Conservation (phyloP, 2,329 filamentous ascomycete genomes). For the Cercospora canescens region DNA sequence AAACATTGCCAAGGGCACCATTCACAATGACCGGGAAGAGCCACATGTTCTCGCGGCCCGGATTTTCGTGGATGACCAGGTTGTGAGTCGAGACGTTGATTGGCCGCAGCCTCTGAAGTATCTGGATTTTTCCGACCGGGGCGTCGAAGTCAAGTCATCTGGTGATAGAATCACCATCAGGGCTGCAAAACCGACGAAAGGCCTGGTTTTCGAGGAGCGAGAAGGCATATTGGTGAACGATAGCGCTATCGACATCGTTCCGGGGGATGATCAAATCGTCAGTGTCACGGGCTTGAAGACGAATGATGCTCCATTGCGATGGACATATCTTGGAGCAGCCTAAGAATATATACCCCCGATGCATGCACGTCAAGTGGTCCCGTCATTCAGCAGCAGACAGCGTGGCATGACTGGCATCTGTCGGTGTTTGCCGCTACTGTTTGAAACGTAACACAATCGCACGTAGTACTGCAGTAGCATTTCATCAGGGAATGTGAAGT, state of each 20-base stretch:
- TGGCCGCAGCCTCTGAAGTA: constrained; percentile 64
- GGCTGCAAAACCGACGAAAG: constrained; percentile 57
- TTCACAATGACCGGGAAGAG: constrained; percentile 54
- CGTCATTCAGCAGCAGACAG: not conserved
- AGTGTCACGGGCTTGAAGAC: constrained; percentile 43
- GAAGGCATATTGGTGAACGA: constrained; percentile 56
- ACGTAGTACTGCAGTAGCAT: not conserved
- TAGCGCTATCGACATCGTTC: constrained; percentile 59
- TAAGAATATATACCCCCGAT: constrained; percentile 7
- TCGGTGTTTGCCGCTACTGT: not conserved
- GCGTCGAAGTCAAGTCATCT: constrained; percentile 44
- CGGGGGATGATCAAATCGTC: constrained; percentile 57
- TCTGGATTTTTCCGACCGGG: constrained; percentile 54
- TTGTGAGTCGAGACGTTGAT: constrained; percentile 58
- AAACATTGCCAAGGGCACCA: constrained; percentile 50
- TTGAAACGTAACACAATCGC: not conserved
- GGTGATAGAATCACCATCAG: constrained; percentile 48
- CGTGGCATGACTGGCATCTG: not conserved
- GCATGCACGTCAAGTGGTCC: not conserved
- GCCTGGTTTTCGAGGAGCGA: constrained; percentile 61
- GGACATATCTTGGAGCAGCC: constrained; percentile 46
- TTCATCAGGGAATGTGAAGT: not conserved
- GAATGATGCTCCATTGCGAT: constrained; percentile 42
- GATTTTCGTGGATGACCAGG: constrained; percentile 52
- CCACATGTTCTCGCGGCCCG: constrained; percentile 56